Evolutionary conservation across 148 eudicot species (phyloP).

Genomic region (Nepenthes mirabilis): DNA sequence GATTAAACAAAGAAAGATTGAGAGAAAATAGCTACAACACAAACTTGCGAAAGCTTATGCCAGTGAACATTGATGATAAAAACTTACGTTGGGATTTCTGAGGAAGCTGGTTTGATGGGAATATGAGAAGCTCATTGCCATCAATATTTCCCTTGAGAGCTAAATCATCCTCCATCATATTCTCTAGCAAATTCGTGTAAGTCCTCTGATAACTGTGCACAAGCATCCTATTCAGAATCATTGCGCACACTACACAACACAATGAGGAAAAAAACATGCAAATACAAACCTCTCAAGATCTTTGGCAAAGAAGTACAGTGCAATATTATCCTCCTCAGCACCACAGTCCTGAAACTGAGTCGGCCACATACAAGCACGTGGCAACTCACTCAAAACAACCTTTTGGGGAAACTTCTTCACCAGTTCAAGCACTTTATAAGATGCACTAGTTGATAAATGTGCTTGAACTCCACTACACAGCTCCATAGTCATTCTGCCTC

Average conservation of each 20-base stretch:
- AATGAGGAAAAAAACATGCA: not conserved
- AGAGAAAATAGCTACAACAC: too few relatives aligned
- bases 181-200: slow-evolving; percentile 64
- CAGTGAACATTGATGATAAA: slow-evolving; percentile 3
- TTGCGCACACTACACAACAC: not conserved
- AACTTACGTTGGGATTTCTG: slow-evolving; percentile 71
- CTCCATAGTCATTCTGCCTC: slow-evolving; percentile 35
- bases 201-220: slow-evolving; percentile 66
- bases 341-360: slow-evolving; percentile 64
- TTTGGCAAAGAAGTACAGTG: slow-evolving; percentile 83
- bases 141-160: slow-evolving; percentile 65
- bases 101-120: slow-evolving; percentile 81
- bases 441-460: slow-evolving; percentile 71
- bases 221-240: slow-evolving; percentile 1
- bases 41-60: not conserved
- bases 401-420: slow-evolving; percentile 51
- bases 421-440: slow-evolving; percentile 62
- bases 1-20: too few relatives aligned
- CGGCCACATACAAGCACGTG: slow-evolving; percentile 77
- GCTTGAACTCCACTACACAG: slow-evolving; percentile 72
- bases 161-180: slow-evolving; percentile 69
- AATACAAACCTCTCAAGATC: slow-evolving; percentile 59
- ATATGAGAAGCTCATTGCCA: slow-evolving; percentile 80
- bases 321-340: slow-evolving; percentile 62
- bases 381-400: slow-evolving; percentile 54